Base-by-base conservation (phyloP, 2,329 filamentous ascomycete genomes). In the Fusarium domesticum region DNA sequence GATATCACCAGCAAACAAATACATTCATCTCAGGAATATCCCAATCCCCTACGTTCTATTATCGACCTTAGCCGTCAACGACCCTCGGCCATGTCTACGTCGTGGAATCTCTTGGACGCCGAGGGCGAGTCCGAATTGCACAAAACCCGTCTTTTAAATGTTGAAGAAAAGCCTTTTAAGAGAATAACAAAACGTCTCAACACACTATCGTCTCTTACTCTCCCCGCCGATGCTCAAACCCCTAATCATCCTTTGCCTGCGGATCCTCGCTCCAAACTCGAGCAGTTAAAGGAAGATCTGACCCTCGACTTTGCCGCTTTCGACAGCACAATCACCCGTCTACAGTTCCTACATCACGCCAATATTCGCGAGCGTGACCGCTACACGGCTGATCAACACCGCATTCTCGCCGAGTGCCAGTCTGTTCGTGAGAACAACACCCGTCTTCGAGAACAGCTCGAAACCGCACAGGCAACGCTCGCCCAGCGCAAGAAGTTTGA, bases 161-260 rank as follows among this genome's bases (percentile, higher is more conserved):
- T 96, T 49, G 92, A 97, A 73, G 89, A 95, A 63, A 90, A 90
- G 46, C 89, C 90, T 1, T 96, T 95, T 73, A 89, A 89, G 66
- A 85, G 91, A 48, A 83, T 96, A 47, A 88, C 87, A 17, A 90
- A 90, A 69, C 85, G 87, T 23, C 80, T 97, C 7, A 76, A 88
- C 5, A 77, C 80, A 17, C 79, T 86, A 14, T 80, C 82, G 42
- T 81, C 84, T 16, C 75, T 89, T 20, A 74, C 59, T 28, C 47
- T 59, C 42, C 35, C 48, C 18, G 30, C 37, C 18, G 39, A 53
- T n/a, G 51, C 57, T 19, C 64, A 72, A 43, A 70, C 73, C 39
- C 69, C 73, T 44, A 68, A 72, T 42, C 69, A 72, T n/a, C 66
- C 68, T 4, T 62, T 68, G 15, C 65, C 73, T 7, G 66, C 68